Evolutionary conservation across 148 eudicot genomes (phyloP).

Genomic region (Silene latifolia): DNA sequence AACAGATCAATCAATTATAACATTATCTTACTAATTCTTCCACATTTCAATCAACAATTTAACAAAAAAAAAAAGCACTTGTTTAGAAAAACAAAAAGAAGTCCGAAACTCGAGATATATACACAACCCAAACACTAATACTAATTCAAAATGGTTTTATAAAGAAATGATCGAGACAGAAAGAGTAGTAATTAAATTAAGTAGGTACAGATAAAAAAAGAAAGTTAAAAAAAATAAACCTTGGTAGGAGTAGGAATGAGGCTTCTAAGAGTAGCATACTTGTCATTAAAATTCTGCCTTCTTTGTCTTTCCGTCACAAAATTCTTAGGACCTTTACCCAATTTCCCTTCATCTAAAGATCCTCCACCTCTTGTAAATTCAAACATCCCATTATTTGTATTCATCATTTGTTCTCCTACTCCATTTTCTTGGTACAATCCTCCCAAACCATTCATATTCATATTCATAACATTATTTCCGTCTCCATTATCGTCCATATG

Average conservation of each 20-base stretch:
- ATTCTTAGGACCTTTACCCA: slow-evolving; percentile 54
- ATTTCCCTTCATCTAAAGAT: slow-evolving; percentile 35
- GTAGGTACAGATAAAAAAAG: too few relatives aligned
- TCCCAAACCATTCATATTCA: slow-evolving; percentile 28
- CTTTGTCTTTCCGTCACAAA: slow-evolving; percentile 76
- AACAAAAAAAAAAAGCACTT: too few relatives aligned
- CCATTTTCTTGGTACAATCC: slow-evolving; percentile 36
- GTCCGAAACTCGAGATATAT: too few relatives aligned
- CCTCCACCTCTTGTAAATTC: slow-evolving; percentile 45
- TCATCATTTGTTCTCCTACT: slow-evolving; percentile 24
- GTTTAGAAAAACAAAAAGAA: too few relatives aligned
- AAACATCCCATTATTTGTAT: slow-evolving; percentile 46
- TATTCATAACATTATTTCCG: neutral
- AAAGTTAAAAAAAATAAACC: too few relatives aligned
- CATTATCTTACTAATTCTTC: neutral
- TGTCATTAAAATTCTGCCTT: slow-evolving; percentile 60
- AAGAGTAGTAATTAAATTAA: too few relatives aligned
- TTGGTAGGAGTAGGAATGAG: slow-evolving; percentile 74
- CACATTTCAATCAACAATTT: too few relatives aligned
- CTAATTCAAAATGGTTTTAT: too few relatives aligned
- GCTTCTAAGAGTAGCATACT: slow-evolving; percentile 41
- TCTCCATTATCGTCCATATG: neutral
- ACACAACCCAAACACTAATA: too few relatives aligned
- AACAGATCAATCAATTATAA: too few relatives aligned
- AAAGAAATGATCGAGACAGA: too few relatives aligned